These are phyloP conservation scores for Dissoconium aciculare DNA, from an alignment of 2,329 filamentous ascomycete species.

Conservation along the genomic window DNA sequence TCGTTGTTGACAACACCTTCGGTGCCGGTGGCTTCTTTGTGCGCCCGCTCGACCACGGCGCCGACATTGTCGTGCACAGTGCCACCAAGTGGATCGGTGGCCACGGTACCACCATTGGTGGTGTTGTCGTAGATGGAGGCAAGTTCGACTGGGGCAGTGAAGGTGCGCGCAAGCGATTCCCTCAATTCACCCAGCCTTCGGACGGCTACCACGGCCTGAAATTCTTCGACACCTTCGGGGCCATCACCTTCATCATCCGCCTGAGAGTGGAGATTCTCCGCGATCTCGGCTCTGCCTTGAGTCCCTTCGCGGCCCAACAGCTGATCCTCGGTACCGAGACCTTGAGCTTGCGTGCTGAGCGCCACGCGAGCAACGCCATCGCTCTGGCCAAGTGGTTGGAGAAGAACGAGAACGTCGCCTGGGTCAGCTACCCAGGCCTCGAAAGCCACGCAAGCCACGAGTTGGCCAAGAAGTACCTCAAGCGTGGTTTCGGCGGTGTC, in stretches of 20 bases:
- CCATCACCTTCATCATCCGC: slow-evolving; percentile 67
- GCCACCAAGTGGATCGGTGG: slow-evolving; percentile 96
- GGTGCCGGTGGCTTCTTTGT: slow-evolving; percentile 82
- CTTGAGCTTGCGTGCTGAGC: slow-evolving; percentile 67
- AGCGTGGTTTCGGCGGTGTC: slow-evolving; percentile 74
- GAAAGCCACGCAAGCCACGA: slow-evolving; percentile 67
- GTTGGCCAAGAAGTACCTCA: slow-evolving; percentile 73
- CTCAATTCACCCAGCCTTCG: slow-evolving; percentile 77
- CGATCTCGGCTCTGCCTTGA: slow-evolving; percentile 68
- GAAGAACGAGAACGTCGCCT: slow-evolving; percentile 67
- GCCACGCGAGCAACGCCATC: slow-evolving; percentile 73
- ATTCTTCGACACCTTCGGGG: slow-evolving; percentile 85
- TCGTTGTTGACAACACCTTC: slow-evolving; percentile 82
- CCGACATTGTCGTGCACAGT: slow-evolving; percentile 86
- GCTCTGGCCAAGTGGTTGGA: slow-evolving; percentile 71
- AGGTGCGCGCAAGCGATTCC: slow-evolving; percentile 52
- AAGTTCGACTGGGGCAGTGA: slow-evolving; percentile 90
- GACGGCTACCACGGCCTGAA: slow-evolving; percentile 85
- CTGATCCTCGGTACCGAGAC: slow-evolving; percentile 82
- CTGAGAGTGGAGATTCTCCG: slow-evolving; percentile 80
- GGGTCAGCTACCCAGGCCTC: slow-evolving; percentile 89
- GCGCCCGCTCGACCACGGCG: slow-evolving; percentile 75
- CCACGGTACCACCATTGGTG: slow-evolving; percentile 76
- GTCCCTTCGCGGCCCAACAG: slow-evolving; percentile 86
- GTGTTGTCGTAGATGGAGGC: slow-evolving; percentile 72